Conservation (phyloP, 495 filamentous ascomycete genomes). For the Aspergillus sclerotioniger region DNA sequence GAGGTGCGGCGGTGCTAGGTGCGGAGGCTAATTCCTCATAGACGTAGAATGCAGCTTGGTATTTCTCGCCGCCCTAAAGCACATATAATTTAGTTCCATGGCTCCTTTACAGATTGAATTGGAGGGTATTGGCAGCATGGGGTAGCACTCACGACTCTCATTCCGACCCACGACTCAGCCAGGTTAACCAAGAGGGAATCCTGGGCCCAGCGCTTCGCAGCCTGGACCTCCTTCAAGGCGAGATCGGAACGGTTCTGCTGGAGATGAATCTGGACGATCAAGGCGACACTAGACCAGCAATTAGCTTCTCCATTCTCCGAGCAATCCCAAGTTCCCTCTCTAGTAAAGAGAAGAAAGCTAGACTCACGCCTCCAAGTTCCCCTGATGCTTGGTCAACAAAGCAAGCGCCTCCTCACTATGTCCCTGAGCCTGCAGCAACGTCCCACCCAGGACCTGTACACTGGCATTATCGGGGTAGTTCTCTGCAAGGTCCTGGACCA, state of each 20-base stretch:
- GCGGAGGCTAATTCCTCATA: slow-evolving; percentile 94
- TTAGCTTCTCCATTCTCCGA: slow-evolving; percentile 7
- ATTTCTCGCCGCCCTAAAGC: slow-evolving; percentile 83
- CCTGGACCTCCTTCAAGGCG: slow-evolving; percentile 81
- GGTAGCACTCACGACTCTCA: slow-evolving; percentile 68
- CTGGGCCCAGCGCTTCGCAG: slow-evolving; percentile 93
- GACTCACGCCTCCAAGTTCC: slow-evolving; percentile 76
- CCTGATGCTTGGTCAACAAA: slow-evolving; percentile 77
- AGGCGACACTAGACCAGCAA: slow-evolving; percentile 51
- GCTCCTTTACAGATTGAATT: not conserved
- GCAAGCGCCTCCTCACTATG: slow-evolving; percentile 80
- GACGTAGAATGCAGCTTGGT: slow-evolving; percentile 97
- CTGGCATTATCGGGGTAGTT: slow-evolving; percentile 67
- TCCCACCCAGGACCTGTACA: slow-evolving; percentile 78
- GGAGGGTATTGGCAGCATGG: not conserved
- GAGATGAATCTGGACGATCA: slow-evolving; percentile 88
- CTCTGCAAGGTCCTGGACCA: slow-evolving; percentile 64
- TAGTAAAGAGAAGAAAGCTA: not conserved
- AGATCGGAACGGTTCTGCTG: slow-evolving; percentile 87
- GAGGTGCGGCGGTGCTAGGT: slow-evolving; percentile 62
- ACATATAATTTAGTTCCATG: slow-evolving; percentile 3
- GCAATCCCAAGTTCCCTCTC: not conserved
- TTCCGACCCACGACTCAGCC: slow-evolving; percentile 90
- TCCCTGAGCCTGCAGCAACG: slow-evolving; percentile 71
- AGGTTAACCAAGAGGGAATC: slow-evolving; percentile 92